Conservation (phyloP, 768 basidiomycete species). For the Rhodotorula kratochvilovae region DNA sequence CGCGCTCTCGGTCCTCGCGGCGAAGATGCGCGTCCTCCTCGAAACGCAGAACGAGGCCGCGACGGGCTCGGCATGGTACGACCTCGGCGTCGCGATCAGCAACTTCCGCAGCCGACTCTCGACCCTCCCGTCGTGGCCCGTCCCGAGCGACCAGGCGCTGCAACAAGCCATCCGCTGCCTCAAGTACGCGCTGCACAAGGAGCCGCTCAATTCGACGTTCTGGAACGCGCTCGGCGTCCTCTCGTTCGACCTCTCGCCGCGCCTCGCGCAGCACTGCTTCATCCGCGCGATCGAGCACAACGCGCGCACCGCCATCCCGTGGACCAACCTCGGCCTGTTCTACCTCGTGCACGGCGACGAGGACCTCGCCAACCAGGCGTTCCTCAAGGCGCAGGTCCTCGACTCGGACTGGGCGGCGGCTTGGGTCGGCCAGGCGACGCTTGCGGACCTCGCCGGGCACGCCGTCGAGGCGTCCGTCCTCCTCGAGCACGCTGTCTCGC, state of each 20-base stretch:
- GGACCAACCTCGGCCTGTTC: conserved; percentile 83
- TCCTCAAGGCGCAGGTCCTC: conserved; percentile 79
- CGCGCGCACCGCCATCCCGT: conserved; percentile 68
- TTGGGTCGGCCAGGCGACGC: conserved; percentile 63
- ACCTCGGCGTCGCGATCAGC: conserved; percentile 64
- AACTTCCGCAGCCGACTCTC: conserved; percentile 50
- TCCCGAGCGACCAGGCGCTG: conserved; percentile 47
- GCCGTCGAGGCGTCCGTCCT: conserved; percentile 29
- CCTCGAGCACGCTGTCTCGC: conserved; percentile 64
- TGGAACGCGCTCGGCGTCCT: conserved; percentile 81
- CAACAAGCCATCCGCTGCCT: conserved; percentile 57
- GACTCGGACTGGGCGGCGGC: conserved; percentile 84
- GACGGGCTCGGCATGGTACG: conserved; percentile 64
- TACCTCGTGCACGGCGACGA: conserved; percentile 73
- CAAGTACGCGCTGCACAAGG: conserved; percentile 66
- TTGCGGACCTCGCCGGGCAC: conserved; percentile 41
- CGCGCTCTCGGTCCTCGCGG: conserved; percentile 45
- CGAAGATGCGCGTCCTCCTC: conserved; percentile 42
- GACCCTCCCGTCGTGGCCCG: conserved; percentile 29
- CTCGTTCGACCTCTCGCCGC: conserved; percentile 62
- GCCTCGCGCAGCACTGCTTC: conserved; percentile 83
- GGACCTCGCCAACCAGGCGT: conserved; percentile 77
- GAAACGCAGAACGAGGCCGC: conserved; percentile 54
- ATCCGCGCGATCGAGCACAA: conserved; percentile 82
- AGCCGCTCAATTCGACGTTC: conserved; percentile 65